Base-by-base conservation (phyloP, 2,329 filamentous ascomycete genomes). In the Curvularia lunata region DNA sequence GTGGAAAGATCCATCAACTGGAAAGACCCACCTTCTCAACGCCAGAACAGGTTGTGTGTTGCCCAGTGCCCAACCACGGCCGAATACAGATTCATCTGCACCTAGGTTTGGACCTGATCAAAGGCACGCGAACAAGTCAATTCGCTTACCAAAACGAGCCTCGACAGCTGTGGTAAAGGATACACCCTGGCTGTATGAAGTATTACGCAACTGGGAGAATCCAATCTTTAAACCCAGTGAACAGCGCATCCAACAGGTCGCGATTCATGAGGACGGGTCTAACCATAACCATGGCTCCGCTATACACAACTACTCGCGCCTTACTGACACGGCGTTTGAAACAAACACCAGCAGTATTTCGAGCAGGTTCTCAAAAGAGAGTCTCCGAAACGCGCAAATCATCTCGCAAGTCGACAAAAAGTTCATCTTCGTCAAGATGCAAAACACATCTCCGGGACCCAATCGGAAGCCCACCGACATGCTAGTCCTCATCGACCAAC, bases 391-490 rank as follows among this genome's bases (percentile, higher is more conserved):
- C 7, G 90, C 91, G 0, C 78, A 84, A 48, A 81, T 97, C 0
- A 84, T 99, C 41, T 83, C 87, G 0, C 95, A 99, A 70, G 89
- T 99, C 1, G 94, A 98, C 73, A 83, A 81, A 13, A 99, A 99
- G 74, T 99, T 96, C 71, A 89, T 99, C 16, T 78, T 99, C 0
- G 81, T 87, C 21, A 89, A 85, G 61, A 78, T 91, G 48, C 72
- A 27, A 16, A 58, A 49, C 5, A 5, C 37, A 9, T 32, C 10
- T 1, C 13, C 2, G n/a, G 34, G 18, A 10, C 43, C 38, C 7
- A n/a, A 60, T 42, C 34, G 42, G 7, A n/a, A 19, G 7, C 8
- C 25, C 13, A 61, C 71, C 2, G 61, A 72, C 2, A 65, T 87
- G 1, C 78, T 98, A 4, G 83, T 96, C 0, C 81, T 97, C 38